Base-by-base conservation (phyloP, 2,329 filamentous ascomycete species). In the Colletotrichum sojae region DNA sequence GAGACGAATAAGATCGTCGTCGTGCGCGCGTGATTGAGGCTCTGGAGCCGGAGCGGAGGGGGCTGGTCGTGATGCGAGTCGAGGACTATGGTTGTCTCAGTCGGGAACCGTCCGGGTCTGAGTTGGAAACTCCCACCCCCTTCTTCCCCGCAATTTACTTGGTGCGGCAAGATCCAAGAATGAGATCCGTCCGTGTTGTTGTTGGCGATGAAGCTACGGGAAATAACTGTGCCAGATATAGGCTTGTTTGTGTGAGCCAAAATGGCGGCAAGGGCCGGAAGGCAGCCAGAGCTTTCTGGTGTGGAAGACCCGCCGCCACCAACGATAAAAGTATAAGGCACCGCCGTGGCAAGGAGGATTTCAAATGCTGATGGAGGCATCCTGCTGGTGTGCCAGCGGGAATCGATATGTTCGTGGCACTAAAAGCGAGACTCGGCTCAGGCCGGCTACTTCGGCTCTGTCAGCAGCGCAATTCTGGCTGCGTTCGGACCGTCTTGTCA, bases 61-160 rank as follows among this genome's bases (percentile, higher is more conserved):
- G 61, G 16, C 49, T 55, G 54, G 22, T 15, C 15, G 40, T 43
- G 40, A 56, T 48, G 56, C 53, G n/a, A 12, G n/a, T 49, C 43
- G 49, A 69, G 56, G 63, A 39, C 66, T 43, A 69, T 49, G 56
- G 62, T 40, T 63, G 67, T 69, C 67, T 66, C 67, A 67, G 62
- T 61, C 43, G 51, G 67, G 66, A 64, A 60, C 62, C 51, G 62
- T 60, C 56, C 55, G 18, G 46, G 62, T 60, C 52, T 22, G 51
- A 69, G 62, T 52, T 45, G 48, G 54, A 39, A 49, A 54, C 60
- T 64, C 49, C 61, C 62, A 60, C 62, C 67, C 66, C 66, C 55
- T 69, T 57, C 45, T 63, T 69, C 67, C 67, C 67, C 67, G 67
- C 67, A 69, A 66, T 36, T 69, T 36, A 51, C 45, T 67, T 51